A percentile compares a stretch with the other conserved stretches of the same genome.
These are phyloP conservation scores for Phytophthora foliorum DNA, from an alignment of 352 stramenopile genomes.

Conservation along the genomic window DNA sequence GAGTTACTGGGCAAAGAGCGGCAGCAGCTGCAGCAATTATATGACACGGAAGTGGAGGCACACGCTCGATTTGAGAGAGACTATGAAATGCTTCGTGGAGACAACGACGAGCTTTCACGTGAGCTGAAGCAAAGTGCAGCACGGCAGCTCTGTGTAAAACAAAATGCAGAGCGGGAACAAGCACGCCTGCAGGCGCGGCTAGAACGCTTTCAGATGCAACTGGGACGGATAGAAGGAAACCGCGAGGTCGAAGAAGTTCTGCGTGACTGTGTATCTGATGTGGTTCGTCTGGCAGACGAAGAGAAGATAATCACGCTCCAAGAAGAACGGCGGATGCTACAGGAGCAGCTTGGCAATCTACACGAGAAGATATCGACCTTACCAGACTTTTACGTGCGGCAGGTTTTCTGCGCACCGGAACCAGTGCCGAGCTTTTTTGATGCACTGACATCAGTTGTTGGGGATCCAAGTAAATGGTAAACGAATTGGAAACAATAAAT, in stretches of 20 bases:
- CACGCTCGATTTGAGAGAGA: constrained; percentile 39
- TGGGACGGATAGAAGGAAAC: constrained; percentile 57
- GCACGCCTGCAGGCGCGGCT: constrained; percentile 49
- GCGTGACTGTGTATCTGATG: constrained; percentile 62
- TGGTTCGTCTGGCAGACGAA: constrained; percentile 60
- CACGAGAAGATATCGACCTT: constrained; percentile 87
- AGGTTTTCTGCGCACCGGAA: constrained; percentile 87
- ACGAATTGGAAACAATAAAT: constrained; percentile 32
- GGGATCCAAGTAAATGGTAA: constrained; percentile 44
- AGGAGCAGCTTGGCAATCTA: constrained; percentile 75
- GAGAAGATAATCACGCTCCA: constrained; percentile 67
- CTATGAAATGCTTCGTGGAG: constrained; percentile 28
- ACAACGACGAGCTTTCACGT: constrained; percentile 40
- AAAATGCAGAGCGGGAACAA: constrained; percentile 45
- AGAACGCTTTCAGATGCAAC: constrained; percentile 65
- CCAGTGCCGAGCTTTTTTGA: constrained; percentile 85
- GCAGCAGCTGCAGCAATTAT: constrained; percentile 49
- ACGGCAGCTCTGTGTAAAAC: constrained; percentile 29
- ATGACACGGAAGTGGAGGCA: constrained; percentile 39
- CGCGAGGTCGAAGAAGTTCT: constrained; percentile 67
- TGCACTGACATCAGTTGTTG: constrained; percentile 61
- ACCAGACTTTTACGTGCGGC: constrained; percentile 86
- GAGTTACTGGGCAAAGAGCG: constrained; percentile 59
- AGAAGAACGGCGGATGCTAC: constrained; percentile 79
- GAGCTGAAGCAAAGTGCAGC: constrained; percentile 24